phyloP scores from a whole-genome alignment of 129 eudicot species.

The Heracleum sosnowskyi region DNA sequence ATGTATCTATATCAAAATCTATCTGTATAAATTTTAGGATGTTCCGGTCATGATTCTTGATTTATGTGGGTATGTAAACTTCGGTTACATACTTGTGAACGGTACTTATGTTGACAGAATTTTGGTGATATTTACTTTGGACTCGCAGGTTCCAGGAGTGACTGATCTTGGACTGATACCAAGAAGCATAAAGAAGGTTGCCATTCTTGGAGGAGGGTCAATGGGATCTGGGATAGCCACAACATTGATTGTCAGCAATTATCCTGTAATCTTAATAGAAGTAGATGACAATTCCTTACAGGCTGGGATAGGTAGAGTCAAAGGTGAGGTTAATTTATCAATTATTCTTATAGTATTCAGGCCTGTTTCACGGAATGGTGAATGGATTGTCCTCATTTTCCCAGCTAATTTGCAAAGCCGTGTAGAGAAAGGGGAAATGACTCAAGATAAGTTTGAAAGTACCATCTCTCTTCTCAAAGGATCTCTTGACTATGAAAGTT shows the following conservation, averaged over 20 bases:
- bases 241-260: conserved; percentile 62
- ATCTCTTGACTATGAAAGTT: conserved; percentile 66
- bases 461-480: conserved; percentile 72
- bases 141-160: conserved; percentile 75
- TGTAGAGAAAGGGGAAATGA: conserved; percentile 69
- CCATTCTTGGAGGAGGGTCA: conserved; percentile 87
- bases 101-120: not conserved
- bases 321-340: conserved; percentile 34
- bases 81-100: not conserved
- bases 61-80: not conserved
- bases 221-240: conserved; percentile 98
- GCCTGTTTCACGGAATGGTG: not conserved
- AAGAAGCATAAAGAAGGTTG: conserved; percentile 69
- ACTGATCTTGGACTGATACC: conserved; percentile 75
- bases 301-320: conserved; percentile 70
- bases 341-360: not conserved
- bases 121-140: not conserved
- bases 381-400: conserved; percentile 3
- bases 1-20: not conserved
- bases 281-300: conserved; percentile 73
- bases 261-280: conserved; percentile 75
- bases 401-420: conserved; percentile 85
- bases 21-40: not conserved
- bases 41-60: not conserved
- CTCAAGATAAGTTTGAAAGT: conserved; percentile 59